phyloP scores from a whole-genome alignment of 805 yeast species.

The Starmerella sp. region DNA sequence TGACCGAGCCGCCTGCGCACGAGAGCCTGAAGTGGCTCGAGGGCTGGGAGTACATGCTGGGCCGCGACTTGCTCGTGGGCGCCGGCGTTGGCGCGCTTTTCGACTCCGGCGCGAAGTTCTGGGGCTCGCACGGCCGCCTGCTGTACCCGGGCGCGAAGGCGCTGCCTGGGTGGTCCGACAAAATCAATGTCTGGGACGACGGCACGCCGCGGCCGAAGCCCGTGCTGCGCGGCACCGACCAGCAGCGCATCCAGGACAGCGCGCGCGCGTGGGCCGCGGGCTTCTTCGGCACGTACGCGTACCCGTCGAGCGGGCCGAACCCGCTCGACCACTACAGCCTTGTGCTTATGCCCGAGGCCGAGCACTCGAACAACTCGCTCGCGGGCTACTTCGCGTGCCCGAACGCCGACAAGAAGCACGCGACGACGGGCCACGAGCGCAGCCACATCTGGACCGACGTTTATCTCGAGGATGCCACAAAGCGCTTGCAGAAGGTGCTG shows the following conservation, averaged over 20 bases:
- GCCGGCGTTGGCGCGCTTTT: slow-evolving; percentile 33
- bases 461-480: slow-evolving; percentile 44
- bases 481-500: slow-evolving; percentile 45
- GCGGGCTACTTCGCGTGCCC: slow-evolving; percentile 33
- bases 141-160: slow-evolving; percentile 26
- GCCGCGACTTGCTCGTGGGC: slow-evolving; percentile 29
- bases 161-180: slow-evolving; percentile 24
- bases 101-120: slow-evolving; percentile 31
- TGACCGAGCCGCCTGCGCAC: slow-evolving; percentile 23
- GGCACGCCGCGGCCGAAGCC: slow-evolving; percentile 29
- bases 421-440: slow-evolving; percentile 24
- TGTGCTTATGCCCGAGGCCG: slow-evolving; percentile 28
- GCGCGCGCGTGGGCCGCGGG: slow-evolving; percentile 38
- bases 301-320: slow-evolving; percentile 25
- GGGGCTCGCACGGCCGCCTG: slow-evolving; percentile 34
- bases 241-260: slow-evolving; percentile 32
- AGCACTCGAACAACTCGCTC: slow-evolving; percentile 30
- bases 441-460: slow-evolving; percentile 30
- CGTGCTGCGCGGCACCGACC: slow-evolving; percentile 32
- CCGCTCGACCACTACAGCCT: slow-evolving; percentile 28
- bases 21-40: slow-evolving; percentile 27
- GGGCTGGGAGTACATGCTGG: slow-evolving; percentile 29
- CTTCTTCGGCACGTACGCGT: slow-evolving; percentile 32
- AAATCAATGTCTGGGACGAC: slow-evolving; percentile 26
- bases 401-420: slow-evolving; percentile 25